Evolutionary conservation across 495 filamentous ascomycete species (phyloP).

Genomic region (Podospora anserina): DNA sequence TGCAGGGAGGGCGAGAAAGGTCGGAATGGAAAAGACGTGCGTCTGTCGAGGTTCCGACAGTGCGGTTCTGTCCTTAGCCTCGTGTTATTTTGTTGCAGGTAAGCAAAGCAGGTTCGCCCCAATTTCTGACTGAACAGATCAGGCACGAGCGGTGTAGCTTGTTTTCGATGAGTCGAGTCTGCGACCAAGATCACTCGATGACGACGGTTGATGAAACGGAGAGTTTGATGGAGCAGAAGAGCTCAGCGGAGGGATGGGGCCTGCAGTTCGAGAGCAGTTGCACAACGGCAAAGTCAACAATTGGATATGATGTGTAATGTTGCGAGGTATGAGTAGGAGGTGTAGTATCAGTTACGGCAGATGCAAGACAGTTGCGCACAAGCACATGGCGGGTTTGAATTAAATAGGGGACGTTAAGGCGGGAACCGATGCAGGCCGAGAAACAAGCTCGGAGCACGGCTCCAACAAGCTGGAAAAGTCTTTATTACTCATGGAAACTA

Average conservation of each 20-base stretch:
- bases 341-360: background rate
- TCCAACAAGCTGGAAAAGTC: slow-evolving; percentile 12
- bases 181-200: background rate
- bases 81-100: background rate
- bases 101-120: slow-evolving; percentile 5
- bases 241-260: background rate
- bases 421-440: slow-evolving; percentile 19
- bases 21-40: background rate
- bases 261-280: background rate
- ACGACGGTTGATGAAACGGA: background rate
- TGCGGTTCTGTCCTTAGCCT: slow-evolving; percentile 2
- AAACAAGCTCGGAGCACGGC: background rate
- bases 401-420: slow-evolving; percentile 14
- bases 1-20: background rate
- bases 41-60: slow-evolving; percentile 6
- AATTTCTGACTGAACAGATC: background rate
- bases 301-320: background rate
- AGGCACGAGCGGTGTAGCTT: background rate
- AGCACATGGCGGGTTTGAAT: slow-evolving; percentile 4
- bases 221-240: background rate
- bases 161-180: background rate
- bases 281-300: slow-evolving; percentile 5
- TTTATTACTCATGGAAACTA: slow-evolving; percentile 13
- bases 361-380: background rate
- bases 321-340: background rate